Base-by-base conservation (phyloP, 805 yeast species). In the Wickerhamiella nectarea region DNA sequence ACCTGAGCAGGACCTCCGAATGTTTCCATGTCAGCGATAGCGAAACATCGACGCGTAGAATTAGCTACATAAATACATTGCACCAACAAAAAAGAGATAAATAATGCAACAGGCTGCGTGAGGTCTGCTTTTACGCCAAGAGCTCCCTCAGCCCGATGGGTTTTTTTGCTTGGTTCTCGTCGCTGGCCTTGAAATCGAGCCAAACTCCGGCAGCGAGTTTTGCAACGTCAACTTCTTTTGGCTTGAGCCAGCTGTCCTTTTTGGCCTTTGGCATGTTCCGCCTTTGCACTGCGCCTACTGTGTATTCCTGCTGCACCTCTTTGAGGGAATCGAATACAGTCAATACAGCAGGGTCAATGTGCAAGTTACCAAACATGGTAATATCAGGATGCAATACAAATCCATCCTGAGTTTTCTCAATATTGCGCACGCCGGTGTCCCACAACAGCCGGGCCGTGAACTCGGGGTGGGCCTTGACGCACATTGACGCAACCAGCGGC, bases 1-100 rank as follows among this genome's bases (percentile, higher is more conserved):
- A 83, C 77, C 44, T 76, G 66, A 0, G 89, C 73, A 0, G 89
- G 87, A 3, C 76, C 68, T 14, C 73, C 71, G 54, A 72, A 79
- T 29, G 59, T 28, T 28, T 28, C 31, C 31, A 28, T 28, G 31
- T n/a, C 31, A 28, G 31, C 12, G 31, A 12, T 5, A 28, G 15
- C 31, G 4, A 9, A 25, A n/a, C 12, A n/a, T 11, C 9, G n/a
- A 10, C 4, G 4, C 4, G 28, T 4, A 7, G 12, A n/a, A 10
- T 9, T 11, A 25, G 28, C n/a, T 4, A 7, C n/a, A n/a, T n/a
- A n/a, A n/a, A n/a, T n/a, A n/a, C n/a, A n/a, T n/a, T n/a, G n/a
- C 24, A 21, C 8, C 24, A 21, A 21, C 24, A 21, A 6, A 8
- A 21, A 6, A 21, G 24, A 21, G 24, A 21, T 21, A 21, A 21